Conservation (phyloP, 2,329 filamentous ascomycete genomes). For the Paradendryphiella salina region DNA sequence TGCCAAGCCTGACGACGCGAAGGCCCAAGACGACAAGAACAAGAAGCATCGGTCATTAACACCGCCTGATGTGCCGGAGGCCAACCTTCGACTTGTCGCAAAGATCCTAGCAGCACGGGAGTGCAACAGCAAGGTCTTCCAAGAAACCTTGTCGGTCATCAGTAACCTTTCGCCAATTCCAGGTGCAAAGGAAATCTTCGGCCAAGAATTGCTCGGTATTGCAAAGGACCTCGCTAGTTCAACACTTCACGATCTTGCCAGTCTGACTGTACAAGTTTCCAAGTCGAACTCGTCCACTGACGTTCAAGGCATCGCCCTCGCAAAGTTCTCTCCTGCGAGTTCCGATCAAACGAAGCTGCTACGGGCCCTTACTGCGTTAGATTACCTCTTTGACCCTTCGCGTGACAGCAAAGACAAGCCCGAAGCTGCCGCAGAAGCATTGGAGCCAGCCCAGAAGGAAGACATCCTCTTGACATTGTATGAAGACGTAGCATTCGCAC, state of each 20-base stretch:
- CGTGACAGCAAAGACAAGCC: constrained; percentile 57
- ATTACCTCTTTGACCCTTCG: constrained; percentile 91
- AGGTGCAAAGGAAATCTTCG: constrained; percentile 85
- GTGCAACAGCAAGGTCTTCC: constrained; percentile 96
- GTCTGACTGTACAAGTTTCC: constrained; percentile 82
- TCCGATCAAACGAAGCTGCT: constrained; percentile 97
- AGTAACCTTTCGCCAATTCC: constrained; percentile 95
- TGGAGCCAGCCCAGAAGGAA: constrained; percentile 69
- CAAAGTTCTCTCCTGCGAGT: constrained; percentile 93
- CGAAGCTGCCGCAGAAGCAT: constrained; percentile 52
- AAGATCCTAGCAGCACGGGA: constrained; percentile 95
- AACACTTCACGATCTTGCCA: constrained; percentile 81
- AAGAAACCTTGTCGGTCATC: constrained; percentile 96
- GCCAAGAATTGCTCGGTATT: constrained; percentile 87
- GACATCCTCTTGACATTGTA: constrained; percentile 87
- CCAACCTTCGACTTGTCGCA: constrained; percentile 91
- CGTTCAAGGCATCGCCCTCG: constrained; percentile 88
- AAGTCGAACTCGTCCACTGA: constrained; percentile 88
- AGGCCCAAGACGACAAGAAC: constrained; percentile 29
- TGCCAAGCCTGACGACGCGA: constrained; percentile 44
- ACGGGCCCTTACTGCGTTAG: constrained; percentile 87
- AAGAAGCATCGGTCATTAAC: constrained; percentile 68
- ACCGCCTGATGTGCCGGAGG: constrained; percentile 81
- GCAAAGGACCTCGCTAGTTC: constrained; percentile 81
- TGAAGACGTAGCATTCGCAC: constrained; percentile 85